These are phyloP conservation scores for Talaromyces sp. DNA, from an alignment of 2,329 filamentous ascomycete species.

Conservation along the genomic window DNA sequence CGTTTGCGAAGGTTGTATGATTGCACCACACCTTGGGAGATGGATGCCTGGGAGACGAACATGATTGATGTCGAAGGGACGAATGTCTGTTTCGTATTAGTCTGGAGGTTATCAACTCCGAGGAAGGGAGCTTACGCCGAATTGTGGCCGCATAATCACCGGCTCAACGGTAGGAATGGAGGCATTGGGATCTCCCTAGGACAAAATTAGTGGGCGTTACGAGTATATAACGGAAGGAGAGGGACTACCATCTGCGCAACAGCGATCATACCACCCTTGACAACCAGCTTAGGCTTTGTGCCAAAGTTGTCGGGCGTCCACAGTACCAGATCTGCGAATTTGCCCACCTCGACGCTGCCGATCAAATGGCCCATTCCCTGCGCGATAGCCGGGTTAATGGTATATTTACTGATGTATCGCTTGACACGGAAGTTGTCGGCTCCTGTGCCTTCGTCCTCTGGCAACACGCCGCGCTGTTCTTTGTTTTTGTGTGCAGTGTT, in stretches of 20 bases:
- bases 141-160: constrained; percentile 80
- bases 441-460: constrained; percentile 72
- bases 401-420: constrained; percentile 92
- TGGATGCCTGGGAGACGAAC: constrained; percentile 73
- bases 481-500: constrained; percentile 98
- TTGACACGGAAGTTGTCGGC: constrained; percentile 92
- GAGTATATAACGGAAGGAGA: neutral
- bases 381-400: constrained; percentile 85
- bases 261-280: constrained; percentile 85
- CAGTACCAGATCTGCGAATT: constrained; percentile 81
- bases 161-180: constrained; percentile 88
- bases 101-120: neutral
- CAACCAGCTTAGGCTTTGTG: constrained; percentile 72
- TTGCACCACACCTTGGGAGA: constrained; percentile 63
- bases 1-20: constrained; percentile 73
- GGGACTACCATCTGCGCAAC: constrained; percentile 72
- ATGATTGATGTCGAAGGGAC: constrained; percentile 71
- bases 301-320: constrained; percentile 87
- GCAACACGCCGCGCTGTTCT: constrained; percentile 69
- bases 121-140: constrained; percentile 49
- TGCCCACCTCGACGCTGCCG: constrained; percentile 82
- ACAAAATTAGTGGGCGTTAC: neutral
- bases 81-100: constrained; percentile 42
- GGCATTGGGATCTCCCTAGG: constrained; percentile 71
- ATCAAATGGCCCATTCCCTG: constrained; percentile 87